Evolutionary conservation across 495 filamentous ascomycete species (phyloP).

Genomic region (Astrocystis sublimbata): DNA sequence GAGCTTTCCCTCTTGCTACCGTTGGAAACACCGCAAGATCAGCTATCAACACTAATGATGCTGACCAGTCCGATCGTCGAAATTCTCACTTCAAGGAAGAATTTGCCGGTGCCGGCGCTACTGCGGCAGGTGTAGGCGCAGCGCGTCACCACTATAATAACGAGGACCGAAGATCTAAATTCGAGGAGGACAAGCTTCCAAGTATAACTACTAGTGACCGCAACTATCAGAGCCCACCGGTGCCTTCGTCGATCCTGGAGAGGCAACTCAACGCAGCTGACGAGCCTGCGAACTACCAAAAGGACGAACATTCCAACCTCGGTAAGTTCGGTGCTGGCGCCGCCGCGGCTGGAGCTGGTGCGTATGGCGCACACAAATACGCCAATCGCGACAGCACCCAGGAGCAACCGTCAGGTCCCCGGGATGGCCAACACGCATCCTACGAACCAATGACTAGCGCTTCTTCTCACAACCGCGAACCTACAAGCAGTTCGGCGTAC

Average conservation of each 20-base stretch:
- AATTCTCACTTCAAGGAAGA: constrained; percentile 15
- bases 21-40: not conserved
- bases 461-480: too few relatives aligned
- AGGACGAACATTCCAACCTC: constrained; percentile 7
- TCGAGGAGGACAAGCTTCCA: not conserved
- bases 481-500: too few relatives aligned
- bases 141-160: constrained; percentile 16
- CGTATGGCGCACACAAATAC: constrained; percentile 10
- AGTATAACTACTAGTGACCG: too few relatives aligned
- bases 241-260: too few relatives aligned
- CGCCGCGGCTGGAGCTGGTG: constrained; percentile 10
- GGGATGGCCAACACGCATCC: too few relatives aligned
- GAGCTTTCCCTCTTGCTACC: constrained; percentile 25
- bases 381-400: not conserved
- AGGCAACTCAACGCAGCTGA: too few relatives aligned
- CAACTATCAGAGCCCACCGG: too few relatives aligned
- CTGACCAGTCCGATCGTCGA: not conserved
- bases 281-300: not conserved
- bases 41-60: not conserved
- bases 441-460: too few relatives aligned
- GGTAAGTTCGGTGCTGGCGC: constrained; percentile 16
- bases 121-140: constrained; percentile 21
- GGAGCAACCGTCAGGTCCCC: not conserved
- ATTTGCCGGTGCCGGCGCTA: constrained; percentile 21
- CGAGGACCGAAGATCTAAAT: not conserved